Conservation (phyloP, 495 filamentous ascomycete species). For the Opeltia flavorubescens region DNA sequence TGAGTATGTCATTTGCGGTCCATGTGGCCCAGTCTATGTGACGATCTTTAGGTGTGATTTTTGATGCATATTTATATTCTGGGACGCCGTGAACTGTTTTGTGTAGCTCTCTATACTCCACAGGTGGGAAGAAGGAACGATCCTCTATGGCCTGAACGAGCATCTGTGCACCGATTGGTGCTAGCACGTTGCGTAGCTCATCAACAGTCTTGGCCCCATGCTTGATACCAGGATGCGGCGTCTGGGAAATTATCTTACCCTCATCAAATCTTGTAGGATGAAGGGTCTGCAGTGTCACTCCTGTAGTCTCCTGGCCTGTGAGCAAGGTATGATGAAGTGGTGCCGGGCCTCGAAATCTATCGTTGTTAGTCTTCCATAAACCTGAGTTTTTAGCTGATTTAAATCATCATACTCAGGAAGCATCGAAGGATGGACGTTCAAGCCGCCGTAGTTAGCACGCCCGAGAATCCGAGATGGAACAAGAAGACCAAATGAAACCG, state of each 20-base stretch:
- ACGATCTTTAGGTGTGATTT: constrained; percentile 37
- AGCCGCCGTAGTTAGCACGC: constrained; percentile 59
- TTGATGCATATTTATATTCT: constrained; percentile 26
- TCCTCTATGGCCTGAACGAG: constrained; percentile 44
- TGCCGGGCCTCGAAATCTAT: constrained; percentile 58
- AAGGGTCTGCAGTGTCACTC: constrained; percentile 75
- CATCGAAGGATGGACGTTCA: constrained; percentile 92
- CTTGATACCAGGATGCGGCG: constrained; percentile 35
- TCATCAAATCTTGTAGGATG: constrained; percentile 62
- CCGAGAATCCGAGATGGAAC: constrained; percentile 65
- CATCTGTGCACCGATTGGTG: constrained; percentile 40
- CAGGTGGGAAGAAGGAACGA: constrained; percentile 51
- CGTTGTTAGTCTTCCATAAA: not conserved
- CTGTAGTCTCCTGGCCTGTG: constrained; percentile 36
- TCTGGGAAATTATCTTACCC: constrained; percentile 60
- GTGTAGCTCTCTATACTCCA: constrained; percentile 27
- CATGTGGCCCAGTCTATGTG: constrained; percentile 40
- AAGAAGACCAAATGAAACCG: constrained; percentile 91
- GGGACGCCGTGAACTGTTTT: constrained; percentile 6
- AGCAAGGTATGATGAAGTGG: constrained; percentile 72
- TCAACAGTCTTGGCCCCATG: constrained; percentile 31
- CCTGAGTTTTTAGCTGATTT: not conserved
- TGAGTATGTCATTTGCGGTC: constrained; percentile 31
- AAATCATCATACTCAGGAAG: constrained; percentile 59
- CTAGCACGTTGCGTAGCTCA: constrained; percentile 25